Base-by-base conservation (phyloP, 345 rosid genomes). In the Ceriops decandra region DNA sequence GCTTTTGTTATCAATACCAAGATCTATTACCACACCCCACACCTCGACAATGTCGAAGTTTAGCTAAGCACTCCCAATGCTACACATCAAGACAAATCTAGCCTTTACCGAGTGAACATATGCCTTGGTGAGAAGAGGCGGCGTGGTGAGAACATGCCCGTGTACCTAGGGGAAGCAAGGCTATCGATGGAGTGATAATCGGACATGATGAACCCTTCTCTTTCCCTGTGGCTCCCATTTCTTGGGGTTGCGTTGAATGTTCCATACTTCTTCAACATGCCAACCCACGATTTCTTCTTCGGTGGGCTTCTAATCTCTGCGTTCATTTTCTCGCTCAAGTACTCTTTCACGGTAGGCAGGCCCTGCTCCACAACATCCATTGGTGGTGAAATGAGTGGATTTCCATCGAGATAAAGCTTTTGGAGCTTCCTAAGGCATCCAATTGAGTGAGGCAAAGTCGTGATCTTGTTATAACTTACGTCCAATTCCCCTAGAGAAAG, bases 301-400 rank as follows among this genome's bases (percentile, higher is more conserved):
- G 58, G 6, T 0, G 72, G 78, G 64, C 81, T 70, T 47, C 32
- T 77, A 17, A 77, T 64, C 1, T 73, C 82, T 4, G 77, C 80
- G 46, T 76, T 87, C 88, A 90, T 87, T 79, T 82, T 85, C 70
- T 82, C 87, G 19, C 77, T 85, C 78, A 92, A 66, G 74, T 88
- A 92, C 81, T 79, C 88, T 71, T 81, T 90, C 22, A 90, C 89
- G 0, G 84, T 79, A 0, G 68, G 80, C 73, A 92, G 62, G 32
- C 95, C 82, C 47, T 75, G 85, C 77, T 85, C 92, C 63, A 87
- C 80, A 17, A 93, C 89, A 71, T 88, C 96, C 64, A 72, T 36
- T 0, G 97, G 91, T 0, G 97, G 96, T 0, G 92, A 88, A 30
- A 82, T 82, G 0, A 93, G 82, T 0, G 97, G 97, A 81, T 93